Evolutionary conservation across 148 eudicot species (phyloP).

Genomic region (Rhododendron mucronatum): DNA sequence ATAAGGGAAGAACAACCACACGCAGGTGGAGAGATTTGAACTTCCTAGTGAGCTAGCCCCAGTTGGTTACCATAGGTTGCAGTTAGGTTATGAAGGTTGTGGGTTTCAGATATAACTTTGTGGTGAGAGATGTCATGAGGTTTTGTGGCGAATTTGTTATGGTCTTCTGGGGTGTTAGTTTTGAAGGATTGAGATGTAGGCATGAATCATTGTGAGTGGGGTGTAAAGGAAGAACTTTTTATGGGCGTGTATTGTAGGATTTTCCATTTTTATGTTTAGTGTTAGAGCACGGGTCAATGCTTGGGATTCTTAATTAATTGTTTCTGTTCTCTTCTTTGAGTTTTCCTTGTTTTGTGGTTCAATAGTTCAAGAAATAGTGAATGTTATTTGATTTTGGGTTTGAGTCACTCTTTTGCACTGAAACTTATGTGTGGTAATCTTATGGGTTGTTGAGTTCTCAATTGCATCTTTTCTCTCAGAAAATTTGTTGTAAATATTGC

Average conservation of each 20-base stretch:
- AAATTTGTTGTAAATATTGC: not conserved
- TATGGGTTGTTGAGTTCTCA: not conserved
- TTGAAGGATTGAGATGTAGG: not conserved
- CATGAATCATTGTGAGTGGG: not conserved
- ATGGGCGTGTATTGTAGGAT: not conserved
- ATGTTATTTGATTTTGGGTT: not conserved
- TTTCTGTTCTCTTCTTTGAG: not conserved
- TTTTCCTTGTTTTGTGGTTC: not conserved
- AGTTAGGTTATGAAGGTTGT: not conserved
- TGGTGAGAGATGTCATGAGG: not conserved
- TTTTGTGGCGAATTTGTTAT: not conserved
- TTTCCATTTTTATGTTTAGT: not conserved
- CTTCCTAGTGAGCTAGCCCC: not conserved
- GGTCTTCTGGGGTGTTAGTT: not conserved
- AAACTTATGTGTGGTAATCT: not conserved
- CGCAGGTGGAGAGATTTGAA: not conserved
- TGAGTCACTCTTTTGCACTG: not conserved
- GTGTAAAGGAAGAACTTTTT: not conserved
- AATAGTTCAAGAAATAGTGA: not conserved
- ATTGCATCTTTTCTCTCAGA: not conserved
- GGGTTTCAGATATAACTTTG: not conserved
- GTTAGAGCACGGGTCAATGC: not conserved
- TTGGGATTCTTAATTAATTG: not conserved
- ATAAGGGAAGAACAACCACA: not conserved
- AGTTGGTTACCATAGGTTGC: not conserved